Conservation (phyloP, 2,329 filamentous ascomycete genomes). For the Leptosphaerulina australis region DNA sequence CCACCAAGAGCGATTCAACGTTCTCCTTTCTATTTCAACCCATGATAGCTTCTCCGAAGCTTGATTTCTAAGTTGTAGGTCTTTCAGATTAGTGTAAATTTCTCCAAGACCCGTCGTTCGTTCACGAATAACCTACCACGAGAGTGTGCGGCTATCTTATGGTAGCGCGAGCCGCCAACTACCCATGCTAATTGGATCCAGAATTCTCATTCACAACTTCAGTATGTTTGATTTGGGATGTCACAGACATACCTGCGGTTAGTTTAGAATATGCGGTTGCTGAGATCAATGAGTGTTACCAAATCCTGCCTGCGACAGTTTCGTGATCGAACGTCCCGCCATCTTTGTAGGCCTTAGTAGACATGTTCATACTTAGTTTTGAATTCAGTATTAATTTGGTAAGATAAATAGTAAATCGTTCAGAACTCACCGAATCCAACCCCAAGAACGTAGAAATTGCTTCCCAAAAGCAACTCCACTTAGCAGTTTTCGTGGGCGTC, state of each 20-base stretch:
- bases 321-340: constrained; percentile 15
- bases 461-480: constrained; percentile 42
- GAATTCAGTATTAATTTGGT: too few species aligned
- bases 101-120: too few species aligned
- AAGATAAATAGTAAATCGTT: not conserved
- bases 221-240: constrained; percentile 6
- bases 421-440: not conserved
- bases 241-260: not conserved
- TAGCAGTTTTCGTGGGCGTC: constrained; percentile 66
- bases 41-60: too few species aligned
- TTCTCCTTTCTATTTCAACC: too few species aligned
- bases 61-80: too few species aligned
- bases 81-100: too few species aligned
- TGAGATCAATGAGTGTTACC: constrained; percentile 1
- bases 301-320: constrained; percentile 7
- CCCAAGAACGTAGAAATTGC: not conserved
- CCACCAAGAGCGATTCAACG: too few species aligned
- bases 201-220: not conserved
- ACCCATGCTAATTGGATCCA: too few species aligned
- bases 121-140: too few species aligned
- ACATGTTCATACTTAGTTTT: not conserved
- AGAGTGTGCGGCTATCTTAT: too few species aligned
- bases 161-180: too few species aligned
- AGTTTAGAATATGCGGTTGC: not conserved
- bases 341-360: constrained; percentile 13